Percentiles rank a stretch among this genome's conserved stretches.
Conservation (phyloP, 768 basidiomycete species). For the Xerocomellus dryophilus region DNA sequence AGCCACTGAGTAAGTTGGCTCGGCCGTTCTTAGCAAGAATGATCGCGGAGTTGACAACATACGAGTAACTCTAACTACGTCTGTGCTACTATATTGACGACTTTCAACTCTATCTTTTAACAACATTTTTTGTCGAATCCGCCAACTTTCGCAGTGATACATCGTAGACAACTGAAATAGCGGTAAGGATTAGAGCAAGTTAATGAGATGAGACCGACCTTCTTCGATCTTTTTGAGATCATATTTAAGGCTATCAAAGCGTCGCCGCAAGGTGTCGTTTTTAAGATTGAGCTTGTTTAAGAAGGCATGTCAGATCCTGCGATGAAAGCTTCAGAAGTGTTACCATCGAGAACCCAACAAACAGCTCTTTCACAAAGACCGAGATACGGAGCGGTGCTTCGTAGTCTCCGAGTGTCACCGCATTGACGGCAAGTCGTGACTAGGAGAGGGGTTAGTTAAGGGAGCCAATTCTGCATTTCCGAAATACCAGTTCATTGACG, state of each 20-base stretch:
- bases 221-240: constrained; percentile 89
- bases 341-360: constrained; percentile 84
- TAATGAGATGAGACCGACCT: constrained; percentile 43
- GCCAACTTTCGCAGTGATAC: constrained; percentile 71
- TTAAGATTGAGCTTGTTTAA: constrained; percentile 69
- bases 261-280: constrained; percentile 69
- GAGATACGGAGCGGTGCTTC: constrained; percentile 78
- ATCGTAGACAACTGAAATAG: constrained; percentile 71
- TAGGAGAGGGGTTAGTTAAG: constrained; percentile 28
- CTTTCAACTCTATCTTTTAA: background rate
- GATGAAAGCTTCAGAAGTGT: background rate
- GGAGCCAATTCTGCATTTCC: background rate
- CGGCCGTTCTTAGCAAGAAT: constrained; percentile 11
- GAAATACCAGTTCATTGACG: constrained; percentile 70
- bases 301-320: constrained; percentile 1
- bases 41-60: constrained; percentile 23
- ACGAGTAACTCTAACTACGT: background rate
- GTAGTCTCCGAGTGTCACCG: constrained; percentile 80
- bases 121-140: constrained; percentile 18
- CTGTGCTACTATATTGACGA: background rate
- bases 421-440: constrained; percentile 78
- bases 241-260: constrained; percentile 82
- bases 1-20: background rate
- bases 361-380: constrained; percentile 74
- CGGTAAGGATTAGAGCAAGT: background rate